A percentile compares a stretch with the other conserved stretches of the same genome.
These are phyloP conservation scores for Neurospora crassa DNA, from an alignment of 2,329 filamentous ascomycete genomes.

Conservation along the genomic window DNA sequence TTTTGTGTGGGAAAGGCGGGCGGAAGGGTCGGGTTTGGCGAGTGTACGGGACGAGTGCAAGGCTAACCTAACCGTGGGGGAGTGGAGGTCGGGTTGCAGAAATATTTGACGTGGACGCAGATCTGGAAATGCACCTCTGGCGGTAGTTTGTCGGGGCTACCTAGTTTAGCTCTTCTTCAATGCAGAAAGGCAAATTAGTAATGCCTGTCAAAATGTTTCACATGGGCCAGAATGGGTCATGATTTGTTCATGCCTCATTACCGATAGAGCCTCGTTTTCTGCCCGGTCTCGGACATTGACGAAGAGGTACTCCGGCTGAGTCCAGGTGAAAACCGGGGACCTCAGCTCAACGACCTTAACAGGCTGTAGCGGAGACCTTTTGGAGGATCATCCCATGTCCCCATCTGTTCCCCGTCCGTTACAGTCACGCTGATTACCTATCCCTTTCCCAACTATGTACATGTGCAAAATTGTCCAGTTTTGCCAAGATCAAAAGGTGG, in stretches of 20 bases:
- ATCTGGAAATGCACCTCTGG: neutral
- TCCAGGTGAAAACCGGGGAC: too few relatives aligned
- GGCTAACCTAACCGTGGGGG: conserved; percentile 1
- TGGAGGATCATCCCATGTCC: neutral
- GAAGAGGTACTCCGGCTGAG: neutral
- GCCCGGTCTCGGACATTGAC: neutral
- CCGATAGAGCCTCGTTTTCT: neutral
- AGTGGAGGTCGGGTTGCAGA: neutral
- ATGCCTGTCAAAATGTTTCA: neutral
- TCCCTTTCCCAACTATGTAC: too few relatives aligned
- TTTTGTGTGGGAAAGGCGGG: conserved; percentile 23
- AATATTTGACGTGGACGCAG: neutral
- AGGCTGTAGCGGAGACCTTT: neutral
- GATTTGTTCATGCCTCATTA: neutral
- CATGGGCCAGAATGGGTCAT: neutral
- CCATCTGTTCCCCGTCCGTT: neutral
- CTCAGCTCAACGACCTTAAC: neutral
- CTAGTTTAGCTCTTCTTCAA: neutral
- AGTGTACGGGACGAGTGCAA: conserved; percentile 22
- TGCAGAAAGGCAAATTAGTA: neutral
- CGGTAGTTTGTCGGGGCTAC: neutral
- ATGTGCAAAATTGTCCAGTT: too few relatives aligned
- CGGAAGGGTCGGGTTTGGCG: conserved; percentile 33
- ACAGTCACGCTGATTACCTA: too few relatives aligned
- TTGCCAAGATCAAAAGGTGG: too few relatives aligned